These are phyloP conservation scores for Calamus simplicifolius DNA, from an alignment of 176 grass and related monocot genomes.

Conservation along the genomic window DNA sequence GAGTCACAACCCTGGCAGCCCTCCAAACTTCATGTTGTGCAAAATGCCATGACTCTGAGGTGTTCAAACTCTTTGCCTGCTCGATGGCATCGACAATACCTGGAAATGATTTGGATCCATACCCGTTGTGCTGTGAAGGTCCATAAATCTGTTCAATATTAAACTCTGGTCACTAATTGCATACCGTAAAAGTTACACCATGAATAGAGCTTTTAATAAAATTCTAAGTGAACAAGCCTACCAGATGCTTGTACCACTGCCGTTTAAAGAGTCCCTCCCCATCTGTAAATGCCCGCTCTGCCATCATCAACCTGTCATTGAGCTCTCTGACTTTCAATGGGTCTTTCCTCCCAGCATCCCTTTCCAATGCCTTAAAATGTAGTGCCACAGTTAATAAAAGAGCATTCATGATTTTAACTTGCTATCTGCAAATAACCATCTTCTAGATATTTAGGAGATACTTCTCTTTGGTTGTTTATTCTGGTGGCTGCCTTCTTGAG, in stretches of 20 bases:
- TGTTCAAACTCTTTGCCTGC: no score
- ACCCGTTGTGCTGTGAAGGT: no score
- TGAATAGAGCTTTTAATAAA: neutral
- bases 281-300: slow-evolving; percentile 73
- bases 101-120: no score
- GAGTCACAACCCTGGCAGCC: no score
- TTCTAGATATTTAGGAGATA: slow-evolving; percentile 10
- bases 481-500: slow-evolving; percentile 35
- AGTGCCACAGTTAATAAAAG: neutral
- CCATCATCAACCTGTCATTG: slow-evolving; percentile 74
- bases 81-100: no score
- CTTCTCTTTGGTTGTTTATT: slow-evolving; percentile 58
- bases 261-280: slow-evolving; percentile 45
- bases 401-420: neutral
- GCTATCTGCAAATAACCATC: no score
- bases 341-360: slow-evolving; percentile 36
- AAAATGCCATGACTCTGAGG: no score
- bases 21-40: no score
- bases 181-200: no score
- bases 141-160: no score
- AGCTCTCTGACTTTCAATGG: slow-evolving; percentile 52
- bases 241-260: slow-evolving; percentile 88
- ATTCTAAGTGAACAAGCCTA: slow-evolving; percentile 17
- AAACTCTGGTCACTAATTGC: no score
- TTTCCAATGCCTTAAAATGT: slow-evolving; percentile 39